Evolutionary conservation across 192 early-diverging fungal species (phyloP).

Genomic region (Mortierella hygrophila): DNA sequence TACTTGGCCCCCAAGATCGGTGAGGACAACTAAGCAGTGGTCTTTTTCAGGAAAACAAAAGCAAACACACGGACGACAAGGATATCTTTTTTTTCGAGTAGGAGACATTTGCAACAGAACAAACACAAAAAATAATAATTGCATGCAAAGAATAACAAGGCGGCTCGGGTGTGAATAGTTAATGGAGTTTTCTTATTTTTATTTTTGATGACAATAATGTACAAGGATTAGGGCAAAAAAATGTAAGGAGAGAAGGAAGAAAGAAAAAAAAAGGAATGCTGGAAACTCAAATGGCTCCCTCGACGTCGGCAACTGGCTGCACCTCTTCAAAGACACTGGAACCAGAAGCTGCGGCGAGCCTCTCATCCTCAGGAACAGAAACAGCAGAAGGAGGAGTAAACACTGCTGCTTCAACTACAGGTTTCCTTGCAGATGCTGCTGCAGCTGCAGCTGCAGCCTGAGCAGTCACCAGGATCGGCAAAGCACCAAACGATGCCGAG

Average conservation of each 20-base stretch:
- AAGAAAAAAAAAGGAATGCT: background rate
- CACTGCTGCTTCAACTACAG: background rate
- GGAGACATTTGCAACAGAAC: background rate
- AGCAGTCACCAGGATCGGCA: slow-evolving; percentile 16
- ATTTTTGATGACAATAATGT: slow-evolving; percentile 11
- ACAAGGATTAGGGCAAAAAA: background rate
- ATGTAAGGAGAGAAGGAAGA: background rate
- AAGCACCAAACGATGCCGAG: background rate
- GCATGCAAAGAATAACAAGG: background rate
- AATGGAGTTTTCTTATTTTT: background rate
- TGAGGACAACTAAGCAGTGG: slow-evolving; percentile 55
- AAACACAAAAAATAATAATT: slow-evolving; percentile 1
- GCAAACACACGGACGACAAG: background rate
- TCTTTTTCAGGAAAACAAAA: background rate
- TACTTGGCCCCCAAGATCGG: slow-evolving; percentile 81
- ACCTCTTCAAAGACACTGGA: background rate
- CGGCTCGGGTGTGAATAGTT: background rate
- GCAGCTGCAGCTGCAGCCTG: background rate
- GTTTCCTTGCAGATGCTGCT: background rate
- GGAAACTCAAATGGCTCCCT: slow-evolving; percentile 18
- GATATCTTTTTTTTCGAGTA: background rate
- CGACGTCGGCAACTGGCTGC: background rate
- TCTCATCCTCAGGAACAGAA: background rate
- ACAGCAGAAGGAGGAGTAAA: background rate
- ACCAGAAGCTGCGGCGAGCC: background rate